Conservation (phyloP, 129 eudicot genomes). For the Flaveria brownii region DNA sequence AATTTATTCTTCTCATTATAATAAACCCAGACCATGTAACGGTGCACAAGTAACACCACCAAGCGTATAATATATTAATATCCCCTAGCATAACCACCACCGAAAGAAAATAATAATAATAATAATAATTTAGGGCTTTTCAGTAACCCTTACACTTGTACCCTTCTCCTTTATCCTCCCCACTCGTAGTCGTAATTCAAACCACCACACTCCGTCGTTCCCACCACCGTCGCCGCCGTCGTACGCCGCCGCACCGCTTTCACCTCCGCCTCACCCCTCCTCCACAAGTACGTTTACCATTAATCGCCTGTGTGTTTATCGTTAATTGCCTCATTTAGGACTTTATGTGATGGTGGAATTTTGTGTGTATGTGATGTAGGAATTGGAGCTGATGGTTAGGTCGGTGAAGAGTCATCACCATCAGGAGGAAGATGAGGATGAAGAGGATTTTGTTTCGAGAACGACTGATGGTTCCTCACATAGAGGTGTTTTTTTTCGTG, state of each 20-base stretch:
- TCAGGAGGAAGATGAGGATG: conserved; percentile 49
- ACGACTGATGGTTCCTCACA: conserved; percentile 48
- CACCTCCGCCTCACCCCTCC: conserved; percentile 16
- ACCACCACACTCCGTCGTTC: conserved; percentile 30
- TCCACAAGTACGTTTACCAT: not conserved
- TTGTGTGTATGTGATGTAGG: conserved; percentile 14
- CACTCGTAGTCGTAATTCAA: conserved; percentile 9
- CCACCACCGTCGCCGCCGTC: not conserved
- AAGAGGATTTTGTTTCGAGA: conserved; percentile 45
- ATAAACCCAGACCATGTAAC: not conserved
- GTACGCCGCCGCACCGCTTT: not conserved
- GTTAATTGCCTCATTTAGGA: conserved; percentile 18
- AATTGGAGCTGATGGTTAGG: conserved; percentile 51
- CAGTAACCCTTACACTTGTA: conserved; percentile 35
- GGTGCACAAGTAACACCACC: not conserved
- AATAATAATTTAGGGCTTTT: conserved; percentile 32
- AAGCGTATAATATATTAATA: conserved; percentile 7
- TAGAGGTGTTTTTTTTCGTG: conserved; percentile 33
- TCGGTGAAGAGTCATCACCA: conserved; percentile 40
- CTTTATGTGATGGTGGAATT: not conserved
- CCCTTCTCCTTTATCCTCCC: conserved; percentile 28
- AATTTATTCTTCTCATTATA: not conserved
- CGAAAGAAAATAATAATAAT: not conserved
- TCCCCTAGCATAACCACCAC: not conserved
- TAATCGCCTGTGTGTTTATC: conserved; percentile 1